Evolutionary conservation across 208 protist genomes (phyloP), one percentile per base, ranked within the genome.

Genomic region (Naegleria gruberi): DNA sequence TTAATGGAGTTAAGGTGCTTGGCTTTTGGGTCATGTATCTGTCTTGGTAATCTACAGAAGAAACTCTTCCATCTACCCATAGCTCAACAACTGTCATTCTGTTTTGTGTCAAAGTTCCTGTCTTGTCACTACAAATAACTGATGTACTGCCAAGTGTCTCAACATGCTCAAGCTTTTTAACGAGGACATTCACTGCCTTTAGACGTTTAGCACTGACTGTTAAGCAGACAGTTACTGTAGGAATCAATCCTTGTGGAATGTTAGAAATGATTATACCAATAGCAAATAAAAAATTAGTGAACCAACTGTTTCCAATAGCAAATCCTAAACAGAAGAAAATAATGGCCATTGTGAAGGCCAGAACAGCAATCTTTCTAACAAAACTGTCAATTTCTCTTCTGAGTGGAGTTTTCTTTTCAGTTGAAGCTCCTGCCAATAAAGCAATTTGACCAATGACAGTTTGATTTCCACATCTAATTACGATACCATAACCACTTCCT

Each of bases 51-150:
- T 8, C 23, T 40, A 82, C 73, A 34, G 17, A 19, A 42, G n/a
- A 1, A n/a, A 87, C 40, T 41, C 12, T 2, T 19, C 83, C 83
- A 65, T 87, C 87, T 12, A n/a, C 26, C 91, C 91, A 92, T 19
- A 90, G 17, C 23, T 92, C 44, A 1, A 47, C 65, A 17, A 94
- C 91, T 34, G 94, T 95, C 95, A 97, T 97, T 46, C 88, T 55
- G 92, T 91, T 65, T 65, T 97, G 94, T 37, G 96, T 97, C 12
- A 97, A 90, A 7, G 96, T 97, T 41, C 96, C 95, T 3, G 96
- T 97, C 90, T 97, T 97, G 92, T 98, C 96, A 0, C 93, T 95
- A 87, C 91, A 93, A 90, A 97, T 97, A 37, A 92, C 86, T 40
- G 93, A 93, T 43, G 92, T 94, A 23, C 94, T 94, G 19, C 96